Base-by-base conservation (phyloP, 2,329 filamentous ascomycete species). In the Calonectria montana region DNA sequence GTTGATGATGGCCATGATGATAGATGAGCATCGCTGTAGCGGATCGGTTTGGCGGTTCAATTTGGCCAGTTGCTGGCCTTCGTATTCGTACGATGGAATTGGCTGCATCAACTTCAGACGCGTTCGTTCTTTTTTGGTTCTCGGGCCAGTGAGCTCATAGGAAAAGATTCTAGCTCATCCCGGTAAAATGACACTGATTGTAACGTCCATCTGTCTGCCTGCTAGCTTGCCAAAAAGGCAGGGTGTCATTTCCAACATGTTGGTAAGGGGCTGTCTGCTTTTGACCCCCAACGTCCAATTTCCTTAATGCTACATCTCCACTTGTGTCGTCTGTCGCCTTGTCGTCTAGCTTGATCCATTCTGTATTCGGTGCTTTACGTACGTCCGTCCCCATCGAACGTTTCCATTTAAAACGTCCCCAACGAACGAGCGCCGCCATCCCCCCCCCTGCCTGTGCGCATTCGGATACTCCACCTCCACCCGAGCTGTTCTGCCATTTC, bases 231-330 rank as follows among this genome's bases (percentile, higher is more conserved):
- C 4, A 31, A 59, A 23, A 62, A 37, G 43, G 55, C 47, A 61
- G 43, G 53, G 53, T 67, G 65, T 50, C 43, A 55, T 47, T 50
- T 55, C 57, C 57, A 64, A 43, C 18, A 37, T 73, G 45, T 59
- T 23, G 73, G 71, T 73, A 77, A 75, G 76, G 73, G 75, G 70
- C 25, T 45, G 23, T 39, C 72, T 77, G 70, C 75, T 76, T 74
- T 70, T 71, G 23, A 74, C 70, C 75, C 76, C 65, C 53, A 65
- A 64, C 69, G 68, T 64, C 70, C 75, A 75, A 77, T 77, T 77
- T 77, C 75, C 70, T 77, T 69, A 69, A 75, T 67, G 66, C 74
- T 71, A 73, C 72, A 76, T 77, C 76, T 77, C 76, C 76, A 76
- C 76, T 37, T 57, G 29, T 27, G 37, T 71, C 65, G 67, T 57